Evolutionary conservation across 176 grass and related monocot genomes (phyloP).

Genomic region (Thinopyrum elongatum): DNA sequence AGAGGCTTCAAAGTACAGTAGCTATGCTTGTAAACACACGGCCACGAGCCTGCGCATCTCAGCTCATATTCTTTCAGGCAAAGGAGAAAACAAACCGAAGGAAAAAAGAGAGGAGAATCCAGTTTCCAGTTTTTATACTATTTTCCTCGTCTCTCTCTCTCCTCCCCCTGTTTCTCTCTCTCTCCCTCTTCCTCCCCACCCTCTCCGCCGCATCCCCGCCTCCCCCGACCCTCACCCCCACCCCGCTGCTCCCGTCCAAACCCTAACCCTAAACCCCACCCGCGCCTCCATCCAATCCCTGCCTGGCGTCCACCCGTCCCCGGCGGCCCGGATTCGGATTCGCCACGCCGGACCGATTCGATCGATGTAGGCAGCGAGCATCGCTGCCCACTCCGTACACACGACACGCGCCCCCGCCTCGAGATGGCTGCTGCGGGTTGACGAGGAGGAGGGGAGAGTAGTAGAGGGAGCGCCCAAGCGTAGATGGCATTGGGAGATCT

Average conservation of each 20-base stretch:
- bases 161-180: constrained; percentile 11
- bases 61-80: background rate
- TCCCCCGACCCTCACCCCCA: background rate
- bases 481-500: constrained; percentile 99
- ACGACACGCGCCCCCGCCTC: background rate
- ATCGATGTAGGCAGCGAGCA: constrained; percentile 19
- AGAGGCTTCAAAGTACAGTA: too few relatives aligned
- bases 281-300: background rate
- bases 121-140: constrained; percentile 13
- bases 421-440: constrained; percentile 25
- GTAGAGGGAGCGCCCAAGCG: background rate
- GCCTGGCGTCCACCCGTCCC: background rate
- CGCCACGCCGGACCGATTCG: background rate
- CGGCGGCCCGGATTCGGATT: constrained; percentile 1
- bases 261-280: constrained; percentile 35
- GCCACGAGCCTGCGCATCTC: constrained; percentile 14
- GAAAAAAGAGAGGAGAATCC: background rate
- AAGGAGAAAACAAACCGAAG: background rate
- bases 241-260: background rate
- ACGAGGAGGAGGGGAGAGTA: background rate
- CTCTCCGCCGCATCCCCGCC: constrained; percentile 29
- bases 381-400: background rate
- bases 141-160: background rate
- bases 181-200: background rate
- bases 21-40: background rate